phyloP scores from a whole-genome alignment of 1,284 basidiomycete species.

The Trichosporon inkin region DNA sequence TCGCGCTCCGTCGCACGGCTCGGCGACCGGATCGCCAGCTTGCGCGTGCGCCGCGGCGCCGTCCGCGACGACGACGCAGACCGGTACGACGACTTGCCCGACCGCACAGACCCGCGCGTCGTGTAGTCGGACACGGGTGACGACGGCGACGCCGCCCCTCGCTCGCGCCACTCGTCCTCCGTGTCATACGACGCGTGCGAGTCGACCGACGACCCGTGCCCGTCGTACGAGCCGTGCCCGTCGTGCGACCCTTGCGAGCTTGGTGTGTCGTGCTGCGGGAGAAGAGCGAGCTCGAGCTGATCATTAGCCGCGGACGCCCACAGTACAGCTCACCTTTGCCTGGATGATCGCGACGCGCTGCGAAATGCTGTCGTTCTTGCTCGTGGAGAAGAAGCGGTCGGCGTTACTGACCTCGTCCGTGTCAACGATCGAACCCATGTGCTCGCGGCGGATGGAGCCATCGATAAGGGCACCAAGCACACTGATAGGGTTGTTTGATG shows the following conservation, averaged over 20 bases:
- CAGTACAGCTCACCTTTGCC: slow-evolving; percentile 26
- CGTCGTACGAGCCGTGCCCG: slow-evolving; percentile 1
- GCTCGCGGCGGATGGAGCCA: slow-evolving; percentile 16
- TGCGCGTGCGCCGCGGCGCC: not conserved
- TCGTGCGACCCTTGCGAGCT: slow-evolving; percentile 1
- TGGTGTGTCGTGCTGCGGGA: slow-evolving; percentile 6
- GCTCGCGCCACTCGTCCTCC: not conserved
- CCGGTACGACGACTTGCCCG: not conserved
- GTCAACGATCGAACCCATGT: slow-evolving; percentile 22
- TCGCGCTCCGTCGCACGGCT: not conserved
- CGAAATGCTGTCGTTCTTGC: slow-evolving; percentile 28
- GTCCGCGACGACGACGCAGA: not conserved
- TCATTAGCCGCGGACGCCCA: not conserved
- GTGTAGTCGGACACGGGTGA: slow-evolving; percentile 5
- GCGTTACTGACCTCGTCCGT: slow-evolving; percentile 20
- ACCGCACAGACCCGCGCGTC: not conserved
- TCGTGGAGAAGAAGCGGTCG: slow-evolving; percentile 15
- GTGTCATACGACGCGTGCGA: not conserved
- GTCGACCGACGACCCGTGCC: not conserved
- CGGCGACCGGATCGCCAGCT: not conserved
- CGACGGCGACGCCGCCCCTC: not conserved
- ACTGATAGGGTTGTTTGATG: slow-evolving; percentile 17
- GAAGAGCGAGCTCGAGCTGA: slow-evolving; percentile 30
- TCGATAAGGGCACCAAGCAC: slow-evolving; percentile 26
- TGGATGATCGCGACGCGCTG: slow-evolving; percentile 32